phyloP scores from a whole-genome alignment of 805 yeast species.

The Wickerhamomyces pijperi region DNA sequence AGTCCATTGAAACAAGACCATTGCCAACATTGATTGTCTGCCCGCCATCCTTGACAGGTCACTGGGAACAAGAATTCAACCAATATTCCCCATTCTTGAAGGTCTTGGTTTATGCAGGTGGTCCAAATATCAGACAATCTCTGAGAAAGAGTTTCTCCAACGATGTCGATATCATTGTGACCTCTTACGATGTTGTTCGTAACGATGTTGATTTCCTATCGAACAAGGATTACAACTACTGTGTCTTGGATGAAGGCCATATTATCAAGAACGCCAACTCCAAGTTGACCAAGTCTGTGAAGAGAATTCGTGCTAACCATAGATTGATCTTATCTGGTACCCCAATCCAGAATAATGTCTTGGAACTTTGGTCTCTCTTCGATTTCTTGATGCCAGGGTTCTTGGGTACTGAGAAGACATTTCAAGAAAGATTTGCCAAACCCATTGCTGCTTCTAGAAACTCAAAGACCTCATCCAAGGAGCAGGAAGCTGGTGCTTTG shows the following conservation, averaged over 20 bases:
- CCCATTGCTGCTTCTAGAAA: conserved; percentile 93
- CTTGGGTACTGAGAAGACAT: conserved; percentile 85
- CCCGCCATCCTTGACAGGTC: conserved; percentile 97
- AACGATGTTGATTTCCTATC: conserved; percentile 68
- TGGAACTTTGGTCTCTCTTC: conserved; percentile 94
- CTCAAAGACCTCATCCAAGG: conserved; percentile 79
- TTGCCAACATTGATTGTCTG: conserved; percentile 83
- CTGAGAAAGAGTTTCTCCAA: conserved; percentile 37
- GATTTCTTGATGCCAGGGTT: conserved; percentile 99
- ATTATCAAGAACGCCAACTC: conserved; percentile 88
- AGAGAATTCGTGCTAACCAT: conserved; percentile 74
- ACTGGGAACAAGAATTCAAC: conserved; percentile 93
- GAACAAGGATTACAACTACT: conserved; percentile 69
- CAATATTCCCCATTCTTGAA: conserved; percentile 83
- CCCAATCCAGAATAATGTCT: conserved; percentile 93
- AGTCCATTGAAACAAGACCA: conserved; percentile 53
- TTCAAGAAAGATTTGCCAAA: conserved; percentile 93
- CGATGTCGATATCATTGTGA: conserved; percentile 74
- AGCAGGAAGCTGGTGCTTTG: conserved; percentile 93
- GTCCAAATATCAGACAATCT: conserved; percentile 59
- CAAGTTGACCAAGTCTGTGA: conserved; percentile 81
- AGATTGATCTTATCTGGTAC: conserved; percentile 90
- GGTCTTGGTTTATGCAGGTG: conserved; percentile 86
- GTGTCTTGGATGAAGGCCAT: conserved; percentile 96
- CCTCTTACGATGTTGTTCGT: conserved; percentile 93